phyloP scores from a whole-genome alignment of 2,329 filamentous ascomycete genomes.

The Paraphoma chrysanthemicola region DNA sequence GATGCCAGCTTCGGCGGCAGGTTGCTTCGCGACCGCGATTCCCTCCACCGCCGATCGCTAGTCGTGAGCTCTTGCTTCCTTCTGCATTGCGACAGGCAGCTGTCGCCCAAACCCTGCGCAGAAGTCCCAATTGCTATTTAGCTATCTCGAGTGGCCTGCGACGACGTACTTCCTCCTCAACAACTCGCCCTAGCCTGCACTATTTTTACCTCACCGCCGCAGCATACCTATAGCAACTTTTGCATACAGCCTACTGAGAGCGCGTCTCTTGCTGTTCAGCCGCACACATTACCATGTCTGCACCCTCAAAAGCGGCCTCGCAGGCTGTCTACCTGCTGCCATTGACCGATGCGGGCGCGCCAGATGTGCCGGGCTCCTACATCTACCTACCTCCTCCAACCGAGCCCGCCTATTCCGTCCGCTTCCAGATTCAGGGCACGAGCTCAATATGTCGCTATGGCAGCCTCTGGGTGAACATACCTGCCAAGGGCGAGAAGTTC shows the following conservation, averaged over 20 bases:
- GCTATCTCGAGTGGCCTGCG: constrained; percentile 9
- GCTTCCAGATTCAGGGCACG: constrained; percentile 91
- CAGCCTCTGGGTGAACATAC: constrained; percentile 96
- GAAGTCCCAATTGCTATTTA: constrained; percentile 10
- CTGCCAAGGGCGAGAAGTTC: constrained; percentile 76
- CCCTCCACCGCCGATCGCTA: constrained; percentile 30
- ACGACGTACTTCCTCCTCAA: constrained; percentile 12
- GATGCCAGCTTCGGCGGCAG: constrained; percentile 1
- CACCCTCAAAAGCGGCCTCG: constrained; percentile 18
- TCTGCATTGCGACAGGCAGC: constrained; percentile 24
- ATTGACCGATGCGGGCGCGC: constrained; percentile 91
- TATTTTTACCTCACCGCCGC: constrained; percentile 11
- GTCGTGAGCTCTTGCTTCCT: constrained; percentile 21
- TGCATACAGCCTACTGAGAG: constrained; percentile 26
- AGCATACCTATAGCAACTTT: constrained; percentile 17
- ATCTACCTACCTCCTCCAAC: constrained; percentile 85
- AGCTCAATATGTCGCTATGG: constrained; percentile 95
- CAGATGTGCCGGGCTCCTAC: constrained; percentile 86
- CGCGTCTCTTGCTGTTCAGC: constrained; percentile 8
- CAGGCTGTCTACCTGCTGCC: constrained; percentile 79
- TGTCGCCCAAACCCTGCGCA: constrained; percentile 23
- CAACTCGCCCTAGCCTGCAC: constrained; percentile 9
- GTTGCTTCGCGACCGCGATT: constrained; percentile 31
- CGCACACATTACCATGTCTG: constrained; percentile 30
- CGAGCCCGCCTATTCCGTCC: constrained; percentile 75